Base-by-base conservation (phyloP, 257 asterid species). In the Solanum commersonii region DNA sequence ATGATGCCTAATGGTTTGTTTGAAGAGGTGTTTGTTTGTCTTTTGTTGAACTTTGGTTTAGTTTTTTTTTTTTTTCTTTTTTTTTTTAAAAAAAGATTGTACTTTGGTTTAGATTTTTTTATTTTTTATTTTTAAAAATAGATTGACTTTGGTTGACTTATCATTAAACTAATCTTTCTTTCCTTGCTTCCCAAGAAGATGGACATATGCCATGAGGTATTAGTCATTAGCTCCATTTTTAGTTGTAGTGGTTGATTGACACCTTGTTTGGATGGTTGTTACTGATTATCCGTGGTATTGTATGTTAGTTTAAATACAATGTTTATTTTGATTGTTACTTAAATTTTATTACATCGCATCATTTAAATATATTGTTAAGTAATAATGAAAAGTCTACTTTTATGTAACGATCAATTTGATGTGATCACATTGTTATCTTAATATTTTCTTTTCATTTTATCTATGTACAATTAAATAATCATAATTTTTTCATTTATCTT, bases 291-390 rank as follows among this genome's bases (percentile, higher is more conserved):
- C 0, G 4, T 1, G 52, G 16, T 46, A 56, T 18, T 7, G 0
- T 56, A 56, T 18, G 5, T 3, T 56, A 56, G 11, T 56, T 56
- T 56, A 56, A 56, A 56, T 56, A 56, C 7, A 56, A 2, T 56
- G 0, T 4, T 56, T 56, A 0, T 56, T 56, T 3, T 56, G 1
- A 56, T 0, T 6, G 0, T 56, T 56, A 0, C 0, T 18, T 56
- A 56, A 56, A 6, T 18, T 56, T 56, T 6, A 56, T 6, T 18
- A 20, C 6, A 56, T 56, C 0, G 2, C 7, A 1, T 56, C 2
- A 0, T 56, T 6, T 56, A 3, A 56, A 6, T 56, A 0, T 56
- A 56, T 56, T 4, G 1, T 6, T 56, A 56, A 14, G 1, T 56
- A 3, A 56, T 0, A 56, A 56, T 20, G 4, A 56, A 18, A 6